Evolutionary conservation across 225 moss, liverwort and hornwort genomes (phyloP), one percentile per base, ranked within the genome.

Genomic region (Ulota crispa): DNA sequence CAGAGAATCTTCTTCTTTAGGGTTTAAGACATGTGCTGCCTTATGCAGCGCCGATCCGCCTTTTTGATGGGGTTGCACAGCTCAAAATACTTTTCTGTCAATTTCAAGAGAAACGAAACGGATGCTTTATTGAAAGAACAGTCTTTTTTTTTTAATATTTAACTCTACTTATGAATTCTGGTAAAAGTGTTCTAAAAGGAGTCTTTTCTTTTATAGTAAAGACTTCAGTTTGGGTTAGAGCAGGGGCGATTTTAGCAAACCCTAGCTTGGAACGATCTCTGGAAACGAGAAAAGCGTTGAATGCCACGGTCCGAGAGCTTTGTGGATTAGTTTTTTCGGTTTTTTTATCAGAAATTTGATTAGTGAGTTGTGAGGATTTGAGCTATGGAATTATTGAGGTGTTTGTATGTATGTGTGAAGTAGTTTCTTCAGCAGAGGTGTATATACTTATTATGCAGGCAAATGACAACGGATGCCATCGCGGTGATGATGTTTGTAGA

Each of bases 401-500:
- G 56, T 77, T 77, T 37, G 5, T 77, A 73, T 37, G 5, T 32
- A 42, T 71, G 63, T 36, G 31, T 71, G 57, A 34, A 83, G 75
- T 86, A 67, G 63, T 47, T 72, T 57, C 87, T 84, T 84, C 81
- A 77, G 84, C 73, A 77, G 78, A 78, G 81, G 81, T 81, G 78
- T 45, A 39, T 70, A 70, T 45, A 81, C 81, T 75, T 74, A 69
- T 75, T 74, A 69, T 81, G 87, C 87, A 81, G 87, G 84, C 84
- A 20, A 81, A 81, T 87, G 84, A 84, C 84, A 81, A 75, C 67
- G 76, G 68, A 80, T 85, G 77, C 67, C 79, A 80, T 88, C 80
- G 84, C 87, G 80, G 84, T 84, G 80, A 73, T 80, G 80, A 81
- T 72, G 83, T 73, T 83, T 89, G 88, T 89, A 99, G 95, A 92